Percentiles rank a stretch among this genome's conserved stretches.
phyloP scores from a whole-genome alignment of 345 rosid species.

The thale cress (Arabidopsis thaliana) region DNA sequence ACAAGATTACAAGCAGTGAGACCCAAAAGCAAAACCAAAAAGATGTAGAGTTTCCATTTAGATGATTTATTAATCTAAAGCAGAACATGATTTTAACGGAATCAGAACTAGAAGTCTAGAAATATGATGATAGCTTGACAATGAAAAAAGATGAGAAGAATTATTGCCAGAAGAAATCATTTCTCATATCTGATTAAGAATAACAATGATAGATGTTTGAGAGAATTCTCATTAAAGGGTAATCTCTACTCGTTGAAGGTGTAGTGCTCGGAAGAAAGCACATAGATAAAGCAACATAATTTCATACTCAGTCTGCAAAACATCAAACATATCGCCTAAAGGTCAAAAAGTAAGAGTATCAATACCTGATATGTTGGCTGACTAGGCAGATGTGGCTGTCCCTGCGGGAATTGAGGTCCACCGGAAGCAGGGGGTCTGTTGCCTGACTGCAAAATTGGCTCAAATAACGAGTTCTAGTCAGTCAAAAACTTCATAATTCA shows the following conservation, averaged over 20 bases:
- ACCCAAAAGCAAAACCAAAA: conserved; percentile 10
- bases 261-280: background rate
- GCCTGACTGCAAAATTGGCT: conserved; percentile 56
- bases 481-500: conserved; percentile 2
- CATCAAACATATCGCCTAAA: background rate
- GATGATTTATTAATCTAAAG: background rate
- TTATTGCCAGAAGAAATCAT: background rate
- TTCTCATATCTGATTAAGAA: background rate
- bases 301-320: conserved; percentile 17
- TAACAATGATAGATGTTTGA: background rate
- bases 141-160: background rate
- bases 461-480: conserved; percentile 33
- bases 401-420: conserved; percentile 69
- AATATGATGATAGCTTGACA: background rate
- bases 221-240: conserved; percentile 3
- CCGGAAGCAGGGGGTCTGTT: conserved; percentile 58
- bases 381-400: conserved; percentile 63
- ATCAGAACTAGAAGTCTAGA: background rate
- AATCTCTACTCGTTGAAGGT: conserved; percentile 7
- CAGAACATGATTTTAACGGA: background rate
- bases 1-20: conserved; percentile 27
- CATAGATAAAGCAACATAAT: conserved; percentile 9
- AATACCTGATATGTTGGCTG: conserved; percentile 77
- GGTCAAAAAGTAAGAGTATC: background rate
- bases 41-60: background rate